These are phyloP conservation scores for Populus hybrid DNA, from an alignment of 441 rosid genomes.

Conservation along the genomic window DNA sequence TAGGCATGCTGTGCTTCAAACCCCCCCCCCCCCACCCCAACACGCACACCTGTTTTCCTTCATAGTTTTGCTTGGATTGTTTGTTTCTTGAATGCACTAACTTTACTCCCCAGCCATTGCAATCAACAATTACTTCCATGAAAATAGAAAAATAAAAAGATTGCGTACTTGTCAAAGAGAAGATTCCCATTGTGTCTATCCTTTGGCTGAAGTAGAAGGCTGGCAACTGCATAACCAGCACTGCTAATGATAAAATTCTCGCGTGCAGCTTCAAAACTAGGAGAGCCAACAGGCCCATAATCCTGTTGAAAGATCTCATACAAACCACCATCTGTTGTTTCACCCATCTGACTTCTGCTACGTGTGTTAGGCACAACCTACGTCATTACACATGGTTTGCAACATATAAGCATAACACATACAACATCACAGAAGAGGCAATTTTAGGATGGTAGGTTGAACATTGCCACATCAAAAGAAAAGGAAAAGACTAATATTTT, in stretches of 20 bases:
- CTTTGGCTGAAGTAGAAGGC: constrained; percentile 95
- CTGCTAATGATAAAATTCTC: constrained; percentile 93
- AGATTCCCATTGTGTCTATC: constrained; percentile 99
- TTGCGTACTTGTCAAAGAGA: constrained; percentile 76
- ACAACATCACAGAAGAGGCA: not conserved
- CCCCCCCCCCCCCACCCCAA: not conserved
- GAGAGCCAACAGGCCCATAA: constrained; percentile 89
- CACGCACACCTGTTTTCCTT: no score
- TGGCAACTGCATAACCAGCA: constrained; percentile 98
- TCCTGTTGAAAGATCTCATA: constrained; percentile 98
- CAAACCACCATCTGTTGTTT: constrained; percentile 97
- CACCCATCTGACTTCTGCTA: constrained; percentile 99
- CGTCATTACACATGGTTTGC: not conserved
- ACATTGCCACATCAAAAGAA: not conserved
- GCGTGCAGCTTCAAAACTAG: constrained; percentile 85
- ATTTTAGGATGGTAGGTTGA: not conserved
- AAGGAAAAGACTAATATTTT: not conserved
- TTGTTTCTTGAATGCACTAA: not conserved
- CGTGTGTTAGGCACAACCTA: constrained; percentile 94
- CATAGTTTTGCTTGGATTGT: not conserved
- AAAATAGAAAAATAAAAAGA: constrained; percentile 4
- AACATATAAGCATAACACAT: not conserved
- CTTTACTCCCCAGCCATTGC: not conserved
- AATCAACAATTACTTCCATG: constrained; percentile 9
- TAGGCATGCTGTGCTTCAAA: not conserved